Conservation (phyloP, 2,329 filamentous ascomycete species). For the Sclerotinia borealis region DNA sequence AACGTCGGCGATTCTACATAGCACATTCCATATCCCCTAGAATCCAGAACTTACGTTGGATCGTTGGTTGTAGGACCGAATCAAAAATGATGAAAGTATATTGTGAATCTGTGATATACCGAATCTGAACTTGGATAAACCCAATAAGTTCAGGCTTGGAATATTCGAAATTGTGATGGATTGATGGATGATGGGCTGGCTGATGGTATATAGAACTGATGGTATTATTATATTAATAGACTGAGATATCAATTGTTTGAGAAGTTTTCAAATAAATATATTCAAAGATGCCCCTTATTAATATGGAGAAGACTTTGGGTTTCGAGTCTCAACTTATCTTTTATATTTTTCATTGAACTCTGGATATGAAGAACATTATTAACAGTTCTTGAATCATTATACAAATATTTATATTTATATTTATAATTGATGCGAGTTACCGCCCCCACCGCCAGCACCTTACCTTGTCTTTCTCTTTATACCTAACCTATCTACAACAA, state of each 20-base stretch:
- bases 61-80: constrained; percentile 5
- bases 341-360: neutral
- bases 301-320: neutral
- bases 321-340: neutral
- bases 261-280: constrained; percentile 1
- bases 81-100: neutral
- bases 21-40: neutral
- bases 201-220: too few relatives aligned
- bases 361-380: neutral
- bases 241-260: neutral
- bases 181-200: neutral
- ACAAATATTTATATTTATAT: neutral
- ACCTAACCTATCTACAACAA: neutral
- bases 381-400: neutral
- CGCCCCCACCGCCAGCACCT: too few relatives aligned
- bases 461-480: neutral
- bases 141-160: neutral
- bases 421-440: neutral
- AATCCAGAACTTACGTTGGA: constrained; percentile 4
- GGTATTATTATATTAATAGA: too few relatives aligned
- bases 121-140: neutral
- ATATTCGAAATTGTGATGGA: neutral
- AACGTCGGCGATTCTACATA: neutral
- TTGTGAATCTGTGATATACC: neutral
- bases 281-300: neutral